Conservation (phyloP, 352 stramenopile species). For the Pythium utonaiense region DNA sequence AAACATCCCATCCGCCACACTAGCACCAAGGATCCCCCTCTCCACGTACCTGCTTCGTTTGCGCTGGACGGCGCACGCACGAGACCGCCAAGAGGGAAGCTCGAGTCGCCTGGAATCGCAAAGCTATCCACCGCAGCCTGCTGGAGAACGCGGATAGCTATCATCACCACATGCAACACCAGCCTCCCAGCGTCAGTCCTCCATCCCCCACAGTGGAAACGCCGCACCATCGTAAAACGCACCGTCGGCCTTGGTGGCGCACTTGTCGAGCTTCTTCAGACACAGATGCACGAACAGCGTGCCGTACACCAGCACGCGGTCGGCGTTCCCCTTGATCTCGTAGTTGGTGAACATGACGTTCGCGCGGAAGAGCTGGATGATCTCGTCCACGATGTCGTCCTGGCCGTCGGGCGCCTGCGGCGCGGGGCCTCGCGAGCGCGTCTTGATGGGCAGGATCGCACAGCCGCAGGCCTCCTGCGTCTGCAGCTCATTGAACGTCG, state of each 20-base stretch:
- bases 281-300: conserved; percentile 91
- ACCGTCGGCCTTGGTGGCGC: conserved; percentile 73
- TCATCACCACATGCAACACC: neutral
- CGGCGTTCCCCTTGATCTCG: conserved; percentile 88
- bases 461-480: conserved; percentile 82
- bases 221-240: neutral
- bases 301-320: conserved; percentile 93
- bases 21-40: neutral
- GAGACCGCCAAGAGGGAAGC: conserved; percentile 80
- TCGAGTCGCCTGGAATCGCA: conserved; percentile 80
- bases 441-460: conserved; percentile 89
- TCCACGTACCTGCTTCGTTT: conserved; percentile 63
- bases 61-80: conserved; percentile 65
- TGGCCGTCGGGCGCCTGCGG: conserved; percentile 67
- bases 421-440: conserved; percentile 80
- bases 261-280: conserved; percentile 89
- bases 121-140: conserved; percentile 83
- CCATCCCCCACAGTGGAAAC: neutral
- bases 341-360: conserved; percentile 95
- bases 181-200: neutral
- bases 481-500: conserved; percentile 72
- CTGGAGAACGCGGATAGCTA: conserved; percentile 74
- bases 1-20: neutral
- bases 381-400: conserved; percentile 93
- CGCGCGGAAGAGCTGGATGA: conserved; percentile 90